Base-by-base conservation (phyloP, 208 protist genomes). In the Trypanosoma mega region DNA sequence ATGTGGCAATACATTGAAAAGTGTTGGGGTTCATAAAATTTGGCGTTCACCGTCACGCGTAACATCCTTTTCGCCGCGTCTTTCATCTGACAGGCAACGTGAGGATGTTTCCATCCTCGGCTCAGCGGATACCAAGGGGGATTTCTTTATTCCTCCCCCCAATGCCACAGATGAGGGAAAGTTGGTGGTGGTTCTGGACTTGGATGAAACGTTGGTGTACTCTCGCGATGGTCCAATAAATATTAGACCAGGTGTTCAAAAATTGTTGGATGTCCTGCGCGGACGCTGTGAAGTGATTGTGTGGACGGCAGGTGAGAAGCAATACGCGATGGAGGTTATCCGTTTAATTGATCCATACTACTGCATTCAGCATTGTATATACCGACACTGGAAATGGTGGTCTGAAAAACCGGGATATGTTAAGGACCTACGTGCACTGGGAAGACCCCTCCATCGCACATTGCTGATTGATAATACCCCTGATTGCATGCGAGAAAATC, bases 121-220 rank as follows among this genome's bases (percentile, higher is more conserved):
- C 12, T 39, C 12, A 16, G 12, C 34, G 12, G 34, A 39, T 6
- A 6, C 12, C 34, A 39, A 39, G 34, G 6, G 8, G 27, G 3
- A 20, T 16, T 78, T 67, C 48, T 74, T 92, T 33, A 80, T 92
- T 47, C 85, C 85, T 20, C 70, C 85, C 0, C 56, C 67, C 18
- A 63, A 52, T 16, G 44, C 53, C 26, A 45, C 72, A 59, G 77
- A 86, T 54, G 74, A 63, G n/a, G 79, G 74, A 11, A 92, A 88
- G 55, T 67, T 63, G 51, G 64, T 71, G 6, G 76, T 93, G 14
- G 80, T 93, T 1, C 74, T 95, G 33, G 88, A 95, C 51, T 53
- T 95, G 21, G 85, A 93, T 60, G 85, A 95, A 58, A 92, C 88
- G 11, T 68, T 95, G 14, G 79, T 95, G 9, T 78, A 48, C 11